Conservation (phyloP, 352 stramenopile genomes). For the Phytophthora citricola region DNA sequence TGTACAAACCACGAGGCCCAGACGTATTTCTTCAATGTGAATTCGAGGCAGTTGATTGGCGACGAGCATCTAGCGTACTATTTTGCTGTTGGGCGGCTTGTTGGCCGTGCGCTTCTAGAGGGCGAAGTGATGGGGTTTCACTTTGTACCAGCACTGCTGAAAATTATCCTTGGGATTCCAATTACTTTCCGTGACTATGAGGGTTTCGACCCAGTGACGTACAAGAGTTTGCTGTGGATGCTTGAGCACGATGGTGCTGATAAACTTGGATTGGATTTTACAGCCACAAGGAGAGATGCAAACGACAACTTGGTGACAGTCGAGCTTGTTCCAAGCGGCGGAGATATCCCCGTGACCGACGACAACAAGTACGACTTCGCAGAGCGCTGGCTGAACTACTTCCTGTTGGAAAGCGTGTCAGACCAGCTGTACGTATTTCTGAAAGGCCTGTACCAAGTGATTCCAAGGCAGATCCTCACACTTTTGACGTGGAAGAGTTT, state of each 20-base stretch:
- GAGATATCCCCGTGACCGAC: conserved; percentile 85
- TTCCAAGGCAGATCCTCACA: conserved; percentile 90
- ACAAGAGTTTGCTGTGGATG: conserved; percentile 63
- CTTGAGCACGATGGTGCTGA: conserved; percentile 48
- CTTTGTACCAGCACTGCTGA: conserved; percentile 68
- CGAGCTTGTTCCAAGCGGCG: conserved; percentile 49
- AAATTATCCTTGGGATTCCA: conserved; percentile 53
- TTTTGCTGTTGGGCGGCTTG: conserved; percentile 51
- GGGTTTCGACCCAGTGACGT: conserved; percentile 47
- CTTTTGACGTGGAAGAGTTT: conserved; percentile 96
- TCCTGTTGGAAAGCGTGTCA: conserved; percentile 90
- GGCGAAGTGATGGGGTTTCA: conserved; percentile 92
- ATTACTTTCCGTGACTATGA: conserved; percentile 54
- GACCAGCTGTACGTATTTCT: conserved; percentile 80
- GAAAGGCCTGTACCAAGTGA: conserved; percentile 94
- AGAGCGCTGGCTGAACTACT: conserved; percentile 89
- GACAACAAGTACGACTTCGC: conserved; percentile 92
- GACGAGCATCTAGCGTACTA: conserved; percentile 52
- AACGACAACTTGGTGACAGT: conserved; percentile 30
- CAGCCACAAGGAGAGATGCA: conserved; percentile 23
- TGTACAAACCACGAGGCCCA: conserved; percentile 54
- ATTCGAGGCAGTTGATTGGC: conserved; percentile 38
- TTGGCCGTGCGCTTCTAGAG: conserved; percentile 74
- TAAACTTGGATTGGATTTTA: conserved; percentile 53
- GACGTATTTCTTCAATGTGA: conserved; percentile 57